These are phyloP conservation scores for Lenwebbia sp. DNA, from an alignment of 345 rosid species.

Conservation along the genomic window DNA sequence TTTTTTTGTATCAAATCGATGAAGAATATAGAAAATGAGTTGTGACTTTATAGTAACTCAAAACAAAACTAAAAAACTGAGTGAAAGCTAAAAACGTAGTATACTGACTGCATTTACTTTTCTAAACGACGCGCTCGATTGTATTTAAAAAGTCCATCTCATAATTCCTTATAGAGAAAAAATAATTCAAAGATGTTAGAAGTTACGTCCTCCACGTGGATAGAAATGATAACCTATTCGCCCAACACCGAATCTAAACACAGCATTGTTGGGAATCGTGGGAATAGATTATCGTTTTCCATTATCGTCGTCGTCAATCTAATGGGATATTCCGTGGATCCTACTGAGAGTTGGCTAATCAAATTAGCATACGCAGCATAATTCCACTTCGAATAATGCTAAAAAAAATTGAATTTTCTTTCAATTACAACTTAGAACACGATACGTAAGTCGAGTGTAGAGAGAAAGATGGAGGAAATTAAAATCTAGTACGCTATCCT, in stretches of 20 bases:
- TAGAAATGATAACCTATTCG: background rate
- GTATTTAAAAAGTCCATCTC: background rate
- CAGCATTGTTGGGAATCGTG: background rate
- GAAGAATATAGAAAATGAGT: too few species aligned
- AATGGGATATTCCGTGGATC: background rate
- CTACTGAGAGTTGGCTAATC: background rate
- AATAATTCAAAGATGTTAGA: background rate
- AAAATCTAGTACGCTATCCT: background rate
- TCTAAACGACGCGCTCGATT: background rate
- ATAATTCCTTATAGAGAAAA: background rate
- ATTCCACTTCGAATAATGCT: background rate
- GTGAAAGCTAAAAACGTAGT: too few species aligned
- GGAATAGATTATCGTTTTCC: background rate
- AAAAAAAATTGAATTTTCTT: background rate
- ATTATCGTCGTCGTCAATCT: background rate
- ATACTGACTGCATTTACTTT: background rate
- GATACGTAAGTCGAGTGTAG: background rate
- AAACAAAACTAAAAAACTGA: too few species aligned
- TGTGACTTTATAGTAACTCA: background rate
- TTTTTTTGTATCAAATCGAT: background rate
- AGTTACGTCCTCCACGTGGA: background rate
- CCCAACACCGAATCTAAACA: background rate
- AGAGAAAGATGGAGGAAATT: background rate
- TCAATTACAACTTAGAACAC: background rate
- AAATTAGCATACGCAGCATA: background rate